Conservation (phyloP, 2,329 filamentous ascomycete species). For the Hysterium pulicare region DNA sequence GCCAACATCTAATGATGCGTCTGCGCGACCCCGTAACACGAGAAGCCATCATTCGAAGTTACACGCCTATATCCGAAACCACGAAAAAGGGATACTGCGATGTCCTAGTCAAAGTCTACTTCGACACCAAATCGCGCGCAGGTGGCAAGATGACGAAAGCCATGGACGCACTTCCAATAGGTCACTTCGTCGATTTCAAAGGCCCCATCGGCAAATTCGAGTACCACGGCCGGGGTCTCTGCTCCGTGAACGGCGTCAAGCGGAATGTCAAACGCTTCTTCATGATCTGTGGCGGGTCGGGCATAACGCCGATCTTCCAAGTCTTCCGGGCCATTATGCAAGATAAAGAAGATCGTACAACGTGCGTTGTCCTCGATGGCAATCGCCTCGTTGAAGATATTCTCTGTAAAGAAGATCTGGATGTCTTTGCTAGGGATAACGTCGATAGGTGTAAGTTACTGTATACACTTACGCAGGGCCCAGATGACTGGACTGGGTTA, state of each 20-base stretch:
- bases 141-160: conserved; percentile 82
- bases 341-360: conserved; percentile 61
- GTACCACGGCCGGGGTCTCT: conserved; percentile 67
- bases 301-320: conserved; percentile 88
- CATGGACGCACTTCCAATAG: conserved; percentile 68
- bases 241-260: conserved; percentile 56
- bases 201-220: conserved; percentile 84
- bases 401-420: conserved; percentile 71
- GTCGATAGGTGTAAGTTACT: conserved; percentile 60
- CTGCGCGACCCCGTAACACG: conserved; percentile 67
- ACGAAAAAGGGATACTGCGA: conserved; percentile 62
- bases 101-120: conserved; percentile 81
- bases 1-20: conserved; percentile 84
- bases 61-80: conserved; percentile 75
- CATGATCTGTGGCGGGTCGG: conserved; percentile 87
- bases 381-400: conserved; percentile 79
- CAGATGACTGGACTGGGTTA: conserved; percentile 63
- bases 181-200: conserved; percentile 77
- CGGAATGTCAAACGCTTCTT: conserved; percentile 64
- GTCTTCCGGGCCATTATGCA: conserved; percentile 71
- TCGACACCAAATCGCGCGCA: conserved; percentile 51
- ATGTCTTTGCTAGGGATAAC: conserved; percentile 56
- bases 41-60: conserved; percentile 77
- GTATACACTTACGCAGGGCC: conserved; percentile 65
- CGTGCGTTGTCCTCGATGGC: conserved; percentile 72